Percentiles rank a stretch among this genome's conserved stretches.
Conservation (phyloP, 2,329 filamentous ascomycete genomes). For the Colletotrichum incanum region DNA sequence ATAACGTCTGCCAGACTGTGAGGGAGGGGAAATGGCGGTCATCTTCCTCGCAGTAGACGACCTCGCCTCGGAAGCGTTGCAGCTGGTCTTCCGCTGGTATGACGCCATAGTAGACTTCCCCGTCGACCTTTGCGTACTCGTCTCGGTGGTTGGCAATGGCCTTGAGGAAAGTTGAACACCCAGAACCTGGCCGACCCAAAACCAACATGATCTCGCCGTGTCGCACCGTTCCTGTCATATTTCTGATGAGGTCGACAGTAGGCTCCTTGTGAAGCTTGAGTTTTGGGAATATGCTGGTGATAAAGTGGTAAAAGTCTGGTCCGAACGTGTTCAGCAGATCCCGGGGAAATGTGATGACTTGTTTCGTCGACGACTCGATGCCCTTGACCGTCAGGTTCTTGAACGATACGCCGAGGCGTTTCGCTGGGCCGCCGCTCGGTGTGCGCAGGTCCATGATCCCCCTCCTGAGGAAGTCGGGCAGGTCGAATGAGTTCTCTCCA, state of each 20-base stretch:
- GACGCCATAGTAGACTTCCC: conserved; percentile 81
- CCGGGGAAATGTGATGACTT: conserved; percentile 81
- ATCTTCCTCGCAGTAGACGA: conserved; percentile 85
- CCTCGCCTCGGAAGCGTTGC: conserved; percentile 80
- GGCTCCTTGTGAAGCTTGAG: conserved; percentile 46
- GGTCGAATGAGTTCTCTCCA: conserved; percentile 65
- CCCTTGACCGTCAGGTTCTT: conserved; percentile 84
- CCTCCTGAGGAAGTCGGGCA: conserved; percentile 79
- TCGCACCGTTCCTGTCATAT: conserved; percentile 55
- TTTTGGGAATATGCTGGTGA: conserved; percentile 60
- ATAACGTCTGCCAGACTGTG: conserved; percentile 84
- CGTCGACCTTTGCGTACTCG: conserved; percentile 76
- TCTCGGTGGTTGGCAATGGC: conserved; percentile 80
- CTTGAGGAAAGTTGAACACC: conserved; percentile 85
- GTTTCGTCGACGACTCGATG: conserved; percentile 75
- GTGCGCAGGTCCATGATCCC: conserved; percentile 83
- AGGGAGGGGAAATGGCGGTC: conserved; percentile 82
- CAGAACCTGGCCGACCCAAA: conserved; percentile 80
- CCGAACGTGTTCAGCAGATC: conserved; percentile 86
- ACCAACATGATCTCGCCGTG: conserved; percentile 58
- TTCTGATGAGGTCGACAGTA: conserved; percentile 49
- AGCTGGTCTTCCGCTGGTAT: conserved; percentile 78
- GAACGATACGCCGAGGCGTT: conserved; percentile 85
- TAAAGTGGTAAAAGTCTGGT: conserved; percentile 80
- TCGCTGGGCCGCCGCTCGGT: conserved; percentile 75